These are phyloP conservation scores for Mrakia gelida DNA, from an alignment of 768 basidiomycete species.

Conservation along the genomic window DNA sequence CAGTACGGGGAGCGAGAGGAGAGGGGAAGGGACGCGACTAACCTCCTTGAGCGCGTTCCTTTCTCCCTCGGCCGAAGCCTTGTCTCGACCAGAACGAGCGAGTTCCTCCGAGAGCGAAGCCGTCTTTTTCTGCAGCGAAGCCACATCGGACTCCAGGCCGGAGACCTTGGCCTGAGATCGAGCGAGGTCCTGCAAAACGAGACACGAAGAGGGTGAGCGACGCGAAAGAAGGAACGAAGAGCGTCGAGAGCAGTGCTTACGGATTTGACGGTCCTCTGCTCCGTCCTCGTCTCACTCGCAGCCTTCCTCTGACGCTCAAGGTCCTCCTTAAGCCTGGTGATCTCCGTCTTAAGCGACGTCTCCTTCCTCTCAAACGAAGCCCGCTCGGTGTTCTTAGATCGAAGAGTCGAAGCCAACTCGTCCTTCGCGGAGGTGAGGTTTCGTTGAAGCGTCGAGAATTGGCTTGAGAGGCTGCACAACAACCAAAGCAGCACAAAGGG, in stretches of 20 bases:
- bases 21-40: background rate
- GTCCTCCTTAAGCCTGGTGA: slow-evolving; percentile 6
- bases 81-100: background rate
- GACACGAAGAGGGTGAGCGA: background rate
- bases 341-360: background rate
- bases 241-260: background rate
- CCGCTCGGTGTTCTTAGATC: background rate
- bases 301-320: background rate
- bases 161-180: slow-evolving; percentile 2
- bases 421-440: background rate
- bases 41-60: slow-evolving; percentile 43
- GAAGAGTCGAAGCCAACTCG: background rate
- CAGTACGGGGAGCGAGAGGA: background rate
- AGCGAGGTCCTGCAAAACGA: background rate
- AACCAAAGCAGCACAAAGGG: too few species aligned
- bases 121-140: slow-evolving; percentile 14
- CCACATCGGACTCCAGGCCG: background rate
- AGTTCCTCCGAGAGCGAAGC: slow-evolving; percentile 7
- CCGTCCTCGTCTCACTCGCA: slow-evolving; percentile 6
- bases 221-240: background rate
- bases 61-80: slow-evolving; percentile 30
- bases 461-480: background rate
- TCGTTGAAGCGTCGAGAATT: slow-evolving; percentile 10
- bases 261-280: background rate
- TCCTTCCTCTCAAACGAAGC: slow-evolving; percentile 10